Conservation (phyloP, 2,329 filamentous ascomycete species). For the Bipolaris oryzae region DNA sequence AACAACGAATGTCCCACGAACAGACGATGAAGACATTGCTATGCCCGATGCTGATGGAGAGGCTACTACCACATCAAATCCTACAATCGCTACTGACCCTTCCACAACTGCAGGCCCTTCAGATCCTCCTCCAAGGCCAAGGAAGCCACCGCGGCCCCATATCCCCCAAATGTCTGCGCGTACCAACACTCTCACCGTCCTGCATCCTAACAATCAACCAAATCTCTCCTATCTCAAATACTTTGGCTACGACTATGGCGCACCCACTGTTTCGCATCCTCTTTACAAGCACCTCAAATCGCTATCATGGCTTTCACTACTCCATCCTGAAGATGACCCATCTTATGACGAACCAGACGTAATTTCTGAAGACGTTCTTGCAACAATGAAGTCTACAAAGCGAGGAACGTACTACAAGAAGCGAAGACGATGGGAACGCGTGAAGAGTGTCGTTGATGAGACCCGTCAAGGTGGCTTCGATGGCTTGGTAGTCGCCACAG, state of each 20-base stretch:
- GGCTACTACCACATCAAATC: constrained; percentile 19
- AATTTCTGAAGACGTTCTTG: constrained; percentile 66
- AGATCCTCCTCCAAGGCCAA: constrained; percentile 30
- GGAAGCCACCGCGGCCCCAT: constrained; percentile 41
- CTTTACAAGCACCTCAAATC: constrained; percentile 80
- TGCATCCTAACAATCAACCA: constrained; percentile 83
- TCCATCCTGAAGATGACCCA: constrained; percentile 75
- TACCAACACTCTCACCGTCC: constrained; percentile 77
- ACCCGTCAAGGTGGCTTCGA: constrained; percentile 79
- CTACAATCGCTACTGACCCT: not conserved
- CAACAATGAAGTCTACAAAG: constrained; percentile 78
- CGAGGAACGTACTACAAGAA: constrained; percentile 89
- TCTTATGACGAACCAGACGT: constrained; percentile 72
- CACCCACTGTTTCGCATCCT: constrained; percentile 70
- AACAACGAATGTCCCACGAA: not conserved
- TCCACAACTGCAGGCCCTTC: constrained; percentile 15
- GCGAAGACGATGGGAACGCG: constrained; percentile 77
- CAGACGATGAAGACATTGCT: constrained; percentile 4
- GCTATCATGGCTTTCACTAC: constrained; percentile 89
- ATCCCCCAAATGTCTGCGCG: constrained; percentile 66
- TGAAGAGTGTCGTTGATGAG: constrained; percentile 73
- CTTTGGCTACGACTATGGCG: constrained; percentile 80
- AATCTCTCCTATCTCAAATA: constrained; percentile 88
- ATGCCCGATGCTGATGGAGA: constrained; percentile 19
- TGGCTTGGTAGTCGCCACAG: constrained; percentile 79